These are phyloP conservation scores for Yarrowia divulgata DNA, from an alignment of 805 yeast species.

Conservation along the genomic window DNA sequence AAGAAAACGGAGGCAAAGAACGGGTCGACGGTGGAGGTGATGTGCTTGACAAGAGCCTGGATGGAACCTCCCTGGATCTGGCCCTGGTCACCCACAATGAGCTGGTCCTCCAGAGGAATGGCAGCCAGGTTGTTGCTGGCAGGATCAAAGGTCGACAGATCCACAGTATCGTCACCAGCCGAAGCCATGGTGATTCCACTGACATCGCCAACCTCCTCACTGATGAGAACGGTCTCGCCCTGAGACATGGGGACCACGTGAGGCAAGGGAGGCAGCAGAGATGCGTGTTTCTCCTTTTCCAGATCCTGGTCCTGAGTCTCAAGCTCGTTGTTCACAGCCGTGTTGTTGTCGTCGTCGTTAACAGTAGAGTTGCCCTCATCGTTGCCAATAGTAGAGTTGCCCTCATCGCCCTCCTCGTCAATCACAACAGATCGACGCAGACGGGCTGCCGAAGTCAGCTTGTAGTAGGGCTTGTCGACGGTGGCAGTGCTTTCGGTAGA, in stretches of 20 bases:
- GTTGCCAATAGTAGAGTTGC: background rate
- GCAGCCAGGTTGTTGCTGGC: constrained; percentile 2
- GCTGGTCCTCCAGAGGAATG: constrained; percentile 36
- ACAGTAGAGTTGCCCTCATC: constrained; percentile 8
- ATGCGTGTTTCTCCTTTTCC: constrained; percentile 1
- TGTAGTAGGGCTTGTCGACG: constrained; percentile 32
- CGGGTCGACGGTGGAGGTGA: constrained; percentile 57
- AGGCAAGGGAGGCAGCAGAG: constrained; percentile 30
- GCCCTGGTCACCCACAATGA: constrained; percentile 42
- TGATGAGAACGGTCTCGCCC: constrained; percentile 12
- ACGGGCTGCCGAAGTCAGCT: constrained; percentile 33
- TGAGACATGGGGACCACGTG: background rate
- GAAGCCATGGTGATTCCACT: constrained; percentile 26
- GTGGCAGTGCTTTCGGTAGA: constrained; percentile 39
- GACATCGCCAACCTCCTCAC: constrained; percentile 22
- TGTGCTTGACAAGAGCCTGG: constrained; percentile 47
- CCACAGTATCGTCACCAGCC: constrained; percentile 2
- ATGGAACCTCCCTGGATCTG: constrained; percentile 50
- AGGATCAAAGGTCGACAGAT: constrained; percentile 20
- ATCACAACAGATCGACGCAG: constrained; percentile 25
- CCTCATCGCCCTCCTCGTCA: constrained; percentile 33
- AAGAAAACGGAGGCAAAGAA: constrained; percentile 77
- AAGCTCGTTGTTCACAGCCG: constrained; percentile 2
- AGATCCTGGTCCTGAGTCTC: background rate
- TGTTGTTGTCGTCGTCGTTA: background rate